Evolutionary conservation across 2,329 filamentous ascomycete species (phyloP), one percentile per base, ranked within the genome.

Genomic region (Paecilomyces dactylethromorphus): DNA sequence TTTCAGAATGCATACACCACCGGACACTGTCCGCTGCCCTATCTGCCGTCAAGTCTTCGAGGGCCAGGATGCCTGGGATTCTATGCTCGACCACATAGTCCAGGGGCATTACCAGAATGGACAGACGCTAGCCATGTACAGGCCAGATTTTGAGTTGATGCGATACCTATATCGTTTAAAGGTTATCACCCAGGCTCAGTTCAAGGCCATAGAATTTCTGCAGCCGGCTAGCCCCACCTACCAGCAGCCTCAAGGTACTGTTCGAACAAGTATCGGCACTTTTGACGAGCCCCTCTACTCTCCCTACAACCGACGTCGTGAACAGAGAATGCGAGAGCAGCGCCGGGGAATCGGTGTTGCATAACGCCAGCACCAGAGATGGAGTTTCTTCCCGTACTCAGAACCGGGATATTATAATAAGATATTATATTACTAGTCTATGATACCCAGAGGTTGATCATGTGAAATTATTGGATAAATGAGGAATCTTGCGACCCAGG

Each of bases 111-210:
- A 76, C 56, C 71, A 73, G 39, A 64, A 68, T 10, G 76, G 77
- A 15, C 71, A 78, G 45, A 71, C 73, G 21, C 68, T 78, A 8
- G 73, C 74, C 2, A 70, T 71, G 5, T 74, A 72, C 54, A 69
- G 72, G 52, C 71, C 75, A 6, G 76, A 77, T 60, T 77, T 79
- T 54, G 72, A 74, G 59, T 65, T 79, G 13, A 78, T 79, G 76
- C 73, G 72, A 56, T 78, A 78, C 65, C 70, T 79, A 58, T 79
- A 76, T 60, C 69, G 69, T 18, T 62, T 70, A 56, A 69, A 74
- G 31, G 68, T 79, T 56, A 78, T 79, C 60, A 73, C 69, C 12
- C 72, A 74, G 18, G 73, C 74, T 13, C 74, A 79, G 60, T 74
- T 78, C 62, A 78, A 76, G 63, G 69, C 72, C 24, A 70, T 77